These are phyloP conservation scores for Blastomyces emzantsi DNA, from an alignment of 2,329 filamentous ascomycete genomes.

Conservation along the genomic window DNA sequence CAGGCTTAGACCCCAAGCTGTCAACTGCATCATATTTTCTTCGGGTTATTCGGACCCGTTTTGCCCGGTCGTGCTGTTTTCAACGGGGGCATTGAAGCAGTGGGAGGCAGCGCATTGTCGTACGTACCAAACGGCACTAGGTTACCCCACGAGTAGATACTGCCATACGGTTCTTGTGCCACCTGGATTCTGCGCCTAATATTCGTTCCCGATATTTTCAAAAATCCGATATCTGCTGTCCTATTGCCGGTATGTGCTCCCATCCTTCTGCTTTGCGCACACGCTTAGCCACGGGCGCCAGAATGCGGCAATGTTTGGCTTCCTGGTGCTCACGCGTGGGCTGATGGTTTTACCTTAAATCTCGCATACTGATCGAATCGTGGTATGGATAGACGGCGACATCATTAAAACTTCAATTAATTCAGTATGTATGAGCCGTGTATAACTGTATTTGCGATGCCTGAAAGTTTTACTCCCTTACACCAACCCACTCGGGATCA, in stretches of 20 bases:
- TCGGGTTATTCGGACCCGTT: neutral
- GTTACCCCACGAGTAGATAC: constrained; percentile 4
- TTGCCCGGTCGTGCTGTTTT: neutral
- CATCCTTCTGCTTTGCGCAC: neutral
- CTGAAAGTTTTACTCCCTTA: neutral
- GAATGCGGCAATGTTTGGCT: neutral
- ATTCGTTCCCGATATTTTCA: neutral
- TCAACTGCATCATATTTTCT: neutral
- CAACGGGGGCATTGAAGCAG: neutral
- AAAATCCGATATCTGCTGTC: neutral
- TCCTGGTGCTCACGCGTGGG: neutral
- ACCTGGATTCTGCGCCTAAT: constrained; percentile 1
- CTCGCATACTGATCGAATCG: neutral
- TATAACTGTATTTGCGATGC: neutral
- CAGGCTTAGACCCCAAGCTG: neutral
- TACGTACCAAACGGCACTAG: neutral
- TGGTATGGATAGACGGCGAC: neutral
- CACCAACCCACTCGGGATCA: neutral
- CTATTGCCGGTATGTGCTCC: neutral
- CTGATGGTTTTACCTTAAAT: neutral
- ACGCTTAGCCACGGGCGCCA: neutral
- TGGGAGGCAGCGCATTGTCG: constrained; percentile 1
- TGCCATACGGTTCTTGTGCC: neutral
- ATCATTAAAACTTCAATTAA: neutral
- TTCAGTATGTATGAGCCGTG: constrained; percentile 4